Percentiles rank a stretch among this genome's conserved stretches.
These are phyloP conservation scores for Glycyrrhiza uralensis DNA, from an alignment of 306 rosid species.

Conservation along the genomic window DNA sequence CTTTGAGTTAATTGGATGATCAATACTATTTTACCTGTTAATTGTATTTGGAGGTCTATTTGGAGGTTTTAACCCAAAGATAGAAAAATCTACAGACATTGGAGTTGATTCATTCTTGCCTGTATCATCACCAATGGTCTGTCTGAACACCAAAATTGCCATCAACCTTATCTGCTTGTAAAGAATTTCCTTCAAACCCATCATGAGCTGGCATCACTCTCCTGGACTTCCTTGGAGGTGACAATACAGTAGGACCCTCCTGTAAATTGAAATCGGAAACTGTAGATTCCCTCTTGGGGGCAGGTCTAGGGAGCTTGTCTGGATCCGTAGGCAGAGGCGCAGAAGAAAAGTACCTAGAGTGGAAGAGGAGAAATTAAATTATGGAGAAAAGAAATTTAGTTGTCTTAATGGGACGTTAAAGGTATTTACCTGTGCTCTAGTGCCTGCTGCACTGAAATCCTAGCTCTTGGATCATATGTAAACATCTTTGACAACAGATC, in stretches of 20 bases:
- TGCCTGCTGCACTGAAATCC: conserved; percentile 88
- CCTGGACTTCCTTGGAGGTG: conserved; percentile 94
- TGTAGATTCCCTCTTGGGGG: conserved; percentile 70
- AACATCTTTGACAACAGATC: conserved; percentile 94
- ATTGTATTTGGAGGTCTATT: conserved; percentile 74
- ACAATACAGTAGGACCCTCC: conserved; percentile 87
- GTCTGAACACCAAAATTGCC: conserved; percentile 50
- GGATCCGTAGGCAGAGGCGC: conserved; percentile 88
- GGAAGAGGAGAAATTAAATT: conserved; percentile 22
- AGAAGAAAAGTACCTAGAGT: conserved; percentile 72
- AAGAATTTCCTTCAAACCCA: conserved; percentile 62
- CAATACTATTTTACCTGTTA: conserved; percentile 58
- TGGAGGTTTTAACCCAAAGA: conserved; percentile 86
- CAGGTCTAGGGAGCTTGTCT: conserved; percentile 87
- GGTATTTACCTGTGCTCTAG: conserved; percentile 81
- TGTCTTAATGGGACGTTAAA: conserved; percentile 15
- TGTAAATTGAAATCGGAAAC: conserved; percentile 50
- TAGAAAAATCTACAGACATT: conserved; percentile 84
- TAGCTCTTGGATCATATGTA: conserved; percentile 86
- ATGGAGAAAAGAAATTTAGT: too few relatives aligned
- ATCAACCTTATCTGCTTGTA: conserved; percentile 48
- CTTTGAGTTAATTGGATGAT: not conserved
- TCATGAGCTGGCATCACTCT: conserved; percentile 90
- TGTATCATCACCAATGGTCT: conserved; percentile 54
- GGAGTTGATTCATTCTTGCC: conserved; percentile 66